Evolutionary conservation across 1,284 basidiomycete species (phyloP), one percentile per base, ranked within the genome.

Genomic region (Trichosporon coremiiforme): DNA sequence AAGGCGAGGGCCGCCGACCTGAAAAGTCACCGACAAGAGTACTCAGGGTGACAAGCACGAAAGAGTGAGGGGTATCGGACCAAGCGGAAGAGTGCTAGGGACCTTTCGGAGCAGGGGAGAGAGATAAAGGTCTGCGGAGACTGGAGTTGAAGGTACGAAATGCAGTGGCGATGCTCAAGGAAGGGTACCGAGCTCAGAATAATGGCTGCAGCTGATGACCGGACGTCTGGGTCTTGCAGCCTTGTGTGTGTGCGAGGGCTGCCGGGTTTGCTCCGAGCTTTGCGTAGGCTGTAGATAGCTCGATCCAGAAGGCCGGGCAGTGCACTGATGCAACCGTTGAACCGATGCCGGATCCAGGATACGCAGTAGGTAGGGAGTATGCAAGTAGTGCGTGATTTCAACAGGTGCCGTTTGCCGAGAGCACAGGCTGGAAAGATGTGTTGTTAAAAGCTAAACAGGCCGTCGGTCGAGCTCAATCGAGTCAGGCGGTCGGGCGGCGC

Each of bases 311-410:
- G 53, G 22, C 53, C 22, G 57, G 22, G 57, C 57, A 17, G 57
- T 60, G 57, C 31, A 33, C 57, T 33, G 57, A 60, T 60, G 57
- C 35, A 60, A 60, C 29, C 29, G 57, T 17, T 60, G 57, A 60
- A 60, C 31, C 31, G 57, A 35, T 60, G 57, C 57, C 31, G 31
- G 29, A 22, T 31, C 31, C 57, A 60, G 31, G 29, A 53, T 53
- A 22, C 13, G 41, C 41, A 22, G 47, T 22, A 10, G n/a, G 1
- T 22, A 53, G n/a, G 47, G 9, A 22, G 20, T 53, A 15, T 53
- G 47, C 47, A 22, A 9, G 47, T 22, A 15, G 47, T 53, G 47
- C 47, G 47, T 22, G 47, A 22, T 53, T 6, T 6, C n/a, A 8
- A 53, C 47, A 53, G 47, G 47, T 53, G 47, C 22, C 47, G 47